Evolutionary conservation across 164 flowering plant species (phyloP), one percentile per base, ranked within the genome.

Genomic region (Santalum album): DNA sequence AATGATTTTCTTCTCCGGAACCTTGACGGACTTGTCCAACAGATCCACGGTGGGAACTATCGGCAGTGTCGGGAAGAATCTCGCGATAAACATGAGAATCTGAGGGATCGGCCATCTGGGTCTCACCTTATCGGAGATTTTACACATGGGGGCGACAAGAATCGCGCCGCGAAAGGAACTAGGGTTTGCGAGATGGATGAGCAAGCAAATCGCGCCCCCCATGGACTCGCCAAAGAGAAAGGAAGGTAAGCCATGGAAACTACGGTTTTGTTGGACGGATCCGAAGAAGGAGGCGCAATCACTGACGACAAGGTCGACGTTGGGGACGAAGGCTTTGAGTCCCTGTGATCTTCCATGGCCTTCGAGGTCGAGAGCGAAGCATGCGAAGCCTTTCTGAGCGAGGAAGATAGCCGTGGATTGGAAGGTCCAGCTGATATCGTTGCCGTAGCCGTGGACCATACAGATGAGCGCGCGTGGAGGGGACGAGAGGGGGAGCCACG

Each of bases 371-470:
- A 88, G 72, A 51, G 88, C 96, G 50, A 82, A 84, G 57, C 75
- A 84, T 49, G 92, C 88, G 49, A 77, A 91, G 32, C 95, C 95
- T 56, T 56, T 63, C 48, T 75, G 82, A 56, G 96, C 92, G 11
- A 87, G 79, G 81, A 75, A 80, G 75, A 87, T 75, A 1, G 94
- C 66, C 17, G 94, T 90, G 59, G 74, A 56, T 44, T 87, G 97
- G 65, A 86, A 82, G 18, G 87, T 87, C 95, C 96, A 87, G 75
- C 85, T 77, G 75, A 86, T 72, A 74, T 87, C 88, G 62, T 83
- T 87, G 57, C 95, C 98, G 53, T 87, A 90, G 61, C 96, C 98
- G 48, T 90, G 98, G 67, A 87, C 75, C 88, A 86, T 82, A 55
- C 69, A 86, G 75, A 90, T 56, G 73, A 84, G 49, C 63, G 66